phyloP scores from a whole-genome alignment of 2,329 filamentous ascomycete species.

The Lomentospora prolificans region DNA sequence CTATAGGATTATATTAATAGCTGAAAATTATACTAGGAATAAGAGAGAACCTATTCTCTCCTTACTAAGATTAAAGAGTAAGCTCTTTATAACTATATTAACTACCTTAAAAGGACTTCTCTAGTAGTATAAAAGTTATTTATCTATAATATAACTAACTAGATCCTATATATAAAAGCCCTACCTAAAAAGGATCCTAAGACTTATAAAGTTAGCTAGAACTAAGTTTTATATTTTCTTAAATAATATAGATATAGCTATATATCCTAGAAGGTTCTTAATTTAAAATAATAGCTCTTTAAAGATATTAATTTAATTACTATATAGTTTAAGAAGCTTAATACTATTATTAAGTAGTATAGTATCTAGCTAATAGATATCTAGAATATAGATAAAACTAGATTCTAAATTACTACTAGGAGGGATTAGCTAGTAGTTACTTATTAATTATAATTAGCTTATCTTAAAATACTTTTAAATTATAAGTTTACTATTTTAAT shows the following conservation, averaged over 20 bases:
- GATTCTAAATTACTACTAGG: background rate
- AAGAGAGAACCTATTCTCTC: background rate
- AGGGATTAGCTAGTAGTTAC: background rate
- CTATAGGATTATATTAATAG: background rate
- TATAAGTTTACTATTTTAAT: background rate
- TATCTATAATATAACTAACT: background rate
- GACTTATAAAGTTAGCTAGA: conserved; percentile 1
- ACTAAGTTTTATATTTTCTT: background rate
- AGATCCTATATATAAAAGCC: background rate
- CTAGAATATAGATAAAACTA: conserved; percentile 9
- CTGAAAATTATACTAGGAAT: background rate
- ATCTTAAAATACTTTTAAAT: background rate
- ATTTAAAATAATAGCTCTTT: conserved; percentile 1
- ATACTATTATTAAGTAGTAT: background rate
- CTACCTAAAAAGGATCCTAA: background rate
- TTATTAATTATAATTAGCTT: background rate
- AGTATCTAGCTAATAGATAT: conserved; percentile 4
- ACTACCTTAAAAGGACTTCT: background rate
- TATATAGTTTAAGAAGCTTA: background rate
- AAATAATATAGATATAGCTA: background rate
- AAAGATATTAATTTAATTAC: background rate
- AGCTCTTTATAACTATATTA: conserved; percentile 4
- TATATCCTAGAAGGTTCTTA: conserved; percentile 1
- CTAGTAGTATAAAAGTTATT: background rate
- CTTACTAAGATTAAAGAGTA: background rate